Evolutionary conservation across 2,329 filamentous ascomycete genomes (phyloP).

Genomic region (Colletotrichum tropicale): DNA sequence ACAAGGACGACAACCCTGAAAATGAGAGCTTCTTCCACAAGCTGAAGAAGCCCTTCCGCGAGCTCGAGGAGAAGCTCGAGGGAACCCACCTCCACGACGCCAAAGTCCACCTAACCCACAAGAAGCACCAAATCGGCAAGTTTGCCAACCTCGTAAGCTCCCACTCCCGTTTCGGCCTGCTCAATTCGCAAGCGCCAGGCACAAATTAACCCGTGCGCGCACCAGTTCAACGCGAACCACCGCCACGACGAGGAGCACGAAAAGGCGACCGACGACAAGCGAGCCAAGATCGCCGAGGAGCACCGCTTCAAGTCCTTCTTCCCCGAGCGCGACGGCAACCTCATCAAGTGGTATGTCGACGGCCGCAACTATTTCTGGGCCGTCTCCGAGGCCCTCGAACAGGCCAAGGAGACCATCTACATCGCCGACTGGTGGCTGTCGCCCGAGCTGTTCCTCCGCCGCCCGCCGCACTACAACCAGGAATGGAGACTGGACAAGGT

Average conservation of each 20-base stretch:
- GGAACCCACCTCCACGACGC: constrained; percentile 59
- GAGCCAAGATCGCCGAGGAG: constrained; percentile 70
- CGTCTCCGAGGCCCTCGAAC: constrained; percentile 87
- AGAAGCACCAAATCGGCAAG: constrained; percentile 71
- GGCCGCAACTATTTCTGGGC: constrained; percentile 95
- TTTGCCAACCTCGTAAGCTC: constrained; percentile 61
- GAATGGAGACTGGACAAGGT: constrained; percentile 87
- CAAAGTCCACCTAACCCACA: constrained; percentile 61
- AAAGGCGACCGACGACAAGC: constrained; percentile 80
- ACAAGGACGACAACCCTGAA: constrained; percentile 23
- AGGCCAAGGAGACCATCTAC: constrained; percentile 91
- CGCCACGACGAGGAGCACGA: constrained; percentile 95
- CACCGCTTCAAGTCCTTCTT: constrained; percentile 93
- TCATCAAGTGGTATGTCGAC: constrained; percentile 97
- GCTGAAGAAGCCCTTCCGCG: constrained; percentile 52
- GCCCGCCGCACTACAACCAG: constrained; percentile 82
- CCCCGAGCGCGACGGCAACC: constrained; percentile 82
- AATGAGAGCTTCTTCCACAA: constrained; percentile 46
- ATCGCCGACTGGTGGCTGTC: constrained; percentile 98
- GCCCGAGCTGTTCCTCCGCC: constrained; percentile 83
- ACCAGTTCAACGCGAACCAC: constrained; percentile 82
- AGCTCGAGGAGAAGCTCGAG: constrained; percentile 57
- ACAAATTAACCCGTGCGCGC: background rate
- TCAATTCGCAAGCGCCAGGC: background rate
- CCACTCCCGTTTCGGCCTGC: background rate